These are phyloP conservation scores for Leccinellum rugosiceps DNA, from an alignment of 768 basidiomycete species.

Conservation along the genomic window DNA sequence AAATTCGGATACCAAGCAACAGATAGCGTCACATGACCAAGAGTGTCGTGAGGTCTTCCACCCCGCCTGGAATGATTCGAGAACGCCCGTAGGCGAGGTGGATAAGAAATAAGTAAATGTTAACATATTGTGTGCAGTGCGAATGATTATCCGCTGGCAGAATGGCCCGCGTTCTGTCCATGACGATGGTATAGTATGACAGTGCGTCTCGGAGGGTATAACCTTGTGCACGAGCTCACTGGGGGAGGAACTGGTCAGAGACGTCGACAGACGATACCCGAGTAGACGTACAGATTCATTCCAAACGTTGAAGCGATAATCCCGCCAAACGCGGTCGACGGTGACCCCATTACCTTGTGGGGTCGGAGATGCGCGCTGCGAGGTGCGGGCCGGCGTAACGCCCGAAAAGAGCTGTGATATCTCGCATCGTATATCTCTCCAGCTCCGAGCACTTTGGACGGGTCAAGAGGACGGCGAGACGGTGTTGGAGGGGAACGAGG, in stretches of 20 bases:
- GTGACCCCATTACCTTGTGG: conserved; percentile 50
- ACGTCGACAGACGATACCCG: background rate
- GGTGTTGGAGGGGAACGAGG: conserved; percentile 1
- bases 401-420: conserved; percentile 59
- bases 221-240: conserved; percentile 19
- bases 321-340: conserved; percentile 66
- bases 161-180: conserved; percentile 27
- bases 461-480: conserved; percentile 1
- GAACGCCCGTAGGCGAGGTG: conserved; percentile 10
- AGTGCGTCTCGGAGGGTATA: conserved; percentile 26
- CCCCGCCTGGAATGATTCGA: conserved; percentile 9
- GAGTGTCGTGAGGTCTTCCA: conserved; percentile 18
- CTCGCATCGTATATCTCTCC: conserved; percentile 60
- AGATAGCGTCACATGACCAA: conserved; percentile 27
- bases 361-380: conserved; percentile 33
- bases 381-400: conserved; percentile 29
- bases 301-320: conserved; percentile 64
- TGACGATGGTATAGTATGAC: conserved; percentile 29
- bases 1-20: conserved; percentile 18
- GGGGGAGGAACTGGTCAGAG: conserved; percentile 8
- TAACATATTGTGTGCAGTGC: conserved; percentile 30
- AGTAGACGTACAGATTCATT: conserved; percentile 40
- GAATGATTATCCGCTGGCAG: conserved; percentile 28
- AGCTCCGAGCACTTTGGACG: conserved; percentile 53
- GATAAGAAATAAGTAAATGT: conserved; percentile 26